These are phyloP conservation scores for Trichoderma sp. DNA, from an alignment of 2,329 filamentous ascomycete species.

Conservation along the genomic window DNA sequence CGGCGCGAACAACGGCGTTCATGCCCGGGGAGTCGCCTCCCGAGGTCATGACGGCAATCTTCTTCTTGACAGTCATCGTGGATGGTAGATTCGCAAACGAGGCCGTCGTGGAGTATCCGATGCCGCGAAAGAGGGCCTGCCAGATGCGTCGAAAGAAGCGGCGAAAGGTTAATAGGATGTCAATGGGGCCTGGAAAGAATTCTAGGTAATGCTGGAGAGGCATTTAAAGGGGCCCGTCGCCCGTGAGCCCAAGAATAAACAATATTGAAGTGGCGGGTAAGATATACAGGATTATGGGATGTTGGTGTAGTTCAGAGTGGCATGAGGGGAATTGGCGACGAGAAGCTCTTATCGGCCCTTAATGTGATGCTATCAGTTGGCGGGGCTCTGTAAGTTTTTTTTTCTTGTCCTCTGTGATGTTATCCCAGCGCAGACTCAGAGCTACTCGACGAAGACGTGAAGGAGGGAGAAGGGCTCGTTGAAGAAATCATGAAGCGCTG, in stretches of 20 bases:
- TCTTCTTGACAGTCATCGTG: constrained; percentile 56
- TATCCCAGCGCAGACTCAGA: neutral
- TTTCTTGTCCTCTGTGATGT: neutral
- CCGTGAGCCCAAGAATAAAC: constrained; percentile 16
- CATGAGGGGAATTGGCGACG: constrained; percentile 22
- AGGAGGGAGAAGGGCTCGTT: neutral
- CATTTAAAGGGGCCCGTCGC: constrained; percentile 31
- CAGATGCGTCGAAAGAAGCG: constrained; percentile 35
- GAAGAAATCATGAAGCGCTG: neutral
- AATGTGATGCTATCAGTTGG: constrained; percentile 22
- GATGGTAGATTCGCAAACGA: constrained; percentile 27
- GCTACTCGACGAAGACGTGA: neutral
- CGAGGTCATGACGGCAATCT: constrained; percentile 90
- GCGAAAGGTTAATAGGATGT: constrained; percentile 35
- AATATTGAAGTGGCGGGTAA: constrained; percentile 11
- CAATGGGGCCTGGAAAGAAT: constrained; percentile 37
- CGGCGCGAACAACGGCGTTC: constrained; percentile 87
- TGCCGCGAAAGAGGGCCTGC: constrained; percentile 29
- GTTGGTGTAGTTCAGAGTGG: constrained; percentile 15
- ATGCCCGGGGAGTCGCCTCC: constrained; percentile 94
- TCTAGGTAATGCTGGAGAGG: constrained; percentile 32
- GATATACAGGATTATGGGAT: constrained; percentile 7
- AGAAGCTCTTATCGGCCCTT: constrained; percentile 27
- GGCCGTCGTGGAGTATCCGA: constrained; percentile 13
- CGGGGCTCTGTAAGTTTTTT: constrained; percentile 22